A percentile compares a stretch with the other conserved stretches of the same genome.
Conservation (phyloP, 2,329 filamentous ascomycete species). For the Madurella mycetomatis region DNA sequence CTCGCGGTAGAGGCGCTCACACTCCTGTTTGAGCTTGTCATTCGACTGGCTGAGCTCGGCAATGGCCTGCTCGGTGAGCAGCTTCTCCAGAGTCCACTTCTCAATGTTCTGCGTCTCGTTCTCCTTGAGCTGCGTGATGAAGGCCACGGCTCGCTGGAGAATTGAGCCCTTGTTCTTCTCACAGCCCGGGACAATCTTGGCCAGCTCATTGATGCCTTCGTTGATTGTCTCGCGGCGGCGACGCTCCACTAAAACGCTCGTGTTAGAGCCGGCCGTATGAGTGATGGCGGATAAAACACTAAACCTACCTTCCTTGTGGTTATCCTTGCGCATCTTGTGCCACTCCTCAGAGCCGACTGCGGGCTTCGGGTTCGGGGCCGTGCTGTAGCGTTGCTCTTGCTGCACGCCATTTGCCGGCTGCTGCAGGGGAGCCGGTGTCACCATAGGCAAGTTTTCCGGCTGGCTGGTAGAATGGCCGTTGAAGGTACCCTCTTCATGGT, state of each 20-base stretch:
- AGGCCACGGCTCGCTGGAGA: slow-evolving; percentile 84
- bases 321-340: slow-evolving; percentile 96
- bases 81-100: slow-evolving; percentile 88
- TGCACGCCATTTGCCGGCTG: slow-evolving; percentile 40
- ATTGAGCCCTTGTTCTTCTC: slow-evolving; percentile 99
- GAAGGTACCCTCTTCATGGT: slow-evolving; percentile 34
- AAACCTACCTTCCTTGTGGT: slow-evolving; percentile 92
- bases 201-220: slow-evolving; percentile 95
- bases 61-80: slow-evolving; percentile 83
- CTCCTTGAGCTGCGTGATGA: slow-evolving; percentile 91
- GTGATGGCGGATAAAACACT: background rate
- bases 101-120: slow-evolving; percentile 93
- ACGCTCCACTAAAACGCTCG: slow-evolving; percentile 69
- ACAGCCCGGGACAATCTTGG: slow-evolving; percentile 94
- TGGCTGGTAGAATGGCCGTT: slow-evolving; percentile 34
- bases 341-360: slow-evolving; percentile 95
- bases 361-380: slow-evolving; percentile 58
- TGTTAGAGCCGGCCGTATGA: slow-evolving; percentile 23
- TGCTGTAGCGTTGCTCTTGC: slow-evolving; percentile 34
- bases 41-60: slow-evolving; percentile 82
- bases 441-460: slow-evolving; percentile 31
- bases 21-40: slow-evolving; percentile 79
- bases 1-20: slow-evolving; percentile 72
- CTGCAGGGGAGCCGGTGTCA: slow-evolving; percentile 19
- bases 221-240: slow-evolving; percentile 97